A percentile compares a stretch with the other conserved stretches of the same genome.
Conservation (phyloP, 345 rosid genomes). For the Lepidium sativum region DNA sequence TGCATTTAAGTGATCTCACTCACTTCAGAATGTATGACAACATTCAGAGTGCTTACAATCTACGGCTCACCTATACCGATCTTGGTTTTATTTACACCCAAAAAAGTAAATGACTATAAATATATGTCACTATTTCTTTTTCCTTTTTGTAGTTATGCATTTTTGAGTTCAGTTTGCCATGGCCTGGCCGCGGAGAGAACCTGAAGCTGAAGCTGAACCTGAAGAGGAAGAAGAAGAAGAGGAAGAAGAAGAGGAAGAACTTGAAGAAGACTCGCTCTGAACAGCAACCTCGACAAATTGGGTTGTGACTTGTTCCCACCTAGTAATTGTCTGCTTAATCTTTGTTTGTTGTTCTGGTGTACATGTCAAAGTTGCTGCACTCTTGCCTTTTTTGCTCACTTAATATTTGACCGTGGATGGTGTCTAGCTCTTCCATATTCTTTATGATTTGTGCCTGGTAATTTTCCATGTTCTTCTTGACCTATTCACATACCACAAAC, state of each 20-base stretch:
- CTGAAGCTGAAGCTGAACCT: too few relatives aligned
- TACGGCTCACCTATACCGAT: too few relatives aligned
- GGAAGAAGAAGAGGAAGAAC: not conserved
- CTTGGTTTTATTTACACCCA: too few relatives aligned
- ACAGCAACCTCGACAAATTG: conserved; percentile 20
- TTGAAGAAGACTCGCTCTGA: conserved; percentile 4
- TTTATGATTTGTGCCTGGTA: conserved; percentile 12
- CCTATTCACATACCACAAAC: not conserved
- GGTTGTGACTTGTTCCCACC: conserved; percentile 25
- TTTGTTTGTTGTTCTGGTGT: conserved; percentile 2
- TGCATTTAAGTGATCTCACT: too few relatives aligned
- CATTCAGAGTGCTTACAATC: too few relatives aligned
- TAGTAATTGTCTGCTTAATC: conserved; percentile 19
- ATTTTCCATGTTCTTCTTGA: not conserved
- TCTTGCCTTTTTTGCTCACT: conserved; percentile 7
- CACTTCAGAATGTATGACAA: too few relatives aligned
- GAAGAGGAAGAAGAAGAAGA: not conserved
- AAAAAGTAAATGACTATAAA: too few relatives aligned
- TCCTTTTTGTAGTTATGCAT: too few relatives aligned
- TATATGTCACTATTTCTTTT: too few relatives aligned
- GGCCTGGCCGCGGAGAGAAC: not conserved
- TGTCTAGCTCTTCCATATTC: conserved; percentile 5
- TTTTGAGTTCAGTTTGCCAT: not conserved
- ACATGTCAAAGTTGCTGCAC: not conserved
- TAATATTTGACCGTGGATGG: conserved; percentile 9